phyloP scores from a whole-genome alignment of 73 alveolate species.

The Tetrahymena thermophila region DNA sequence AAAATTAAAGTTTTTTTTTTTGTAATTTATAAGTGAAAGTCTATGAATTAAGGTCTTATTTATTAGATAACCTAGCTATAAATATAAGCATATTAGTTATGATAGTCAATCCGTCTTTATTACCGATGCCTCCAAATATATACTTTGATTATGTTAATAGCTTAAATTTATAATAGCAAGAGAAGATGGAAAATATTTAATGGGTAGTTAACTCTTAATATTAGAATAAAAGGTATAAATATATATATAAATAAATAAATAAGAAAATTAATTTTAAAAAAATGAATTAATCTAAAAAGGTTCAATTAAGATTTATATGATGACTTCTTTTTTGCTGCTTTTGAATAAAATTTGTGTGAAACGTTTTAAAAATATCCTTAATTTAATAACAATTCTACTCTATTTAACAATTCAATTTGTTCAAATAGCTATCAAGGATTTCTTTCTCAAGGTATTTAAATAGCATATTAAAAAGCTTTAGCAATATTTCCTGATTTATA shows the following conservation, averaged over 20 bases:
- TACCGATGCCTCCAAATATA: neutral
- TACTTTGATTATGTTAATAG: neutral
- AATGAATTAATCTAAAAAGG: neutral
- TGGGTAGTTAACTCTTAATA: neutral
- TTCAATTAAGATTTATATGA: neutral
- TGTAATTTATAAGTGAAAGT: neutral
- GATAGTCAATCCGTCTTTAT: neutral
- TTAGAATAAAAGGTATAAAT: neutral
- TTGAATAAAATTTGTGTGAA: neutral
- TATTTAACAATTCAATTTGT: neutral
- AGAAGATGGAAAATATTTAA: neutral
- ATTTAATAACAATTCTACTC: neutral
- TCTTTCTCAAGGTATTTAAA: neutral
- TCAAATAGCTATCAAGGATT: neutral
- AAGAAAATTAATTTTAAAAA: no score
- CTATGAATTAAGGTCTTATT: neutral
- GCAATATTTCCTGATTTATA: neutral
- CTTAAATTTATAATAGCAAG: no score
- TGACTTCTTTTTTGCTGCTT: neutral
- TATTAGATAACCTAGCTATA: neutral
- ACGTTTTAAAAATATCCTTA: neutral
- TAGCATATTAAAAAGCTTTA: neutral
- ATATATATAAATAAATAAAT: no score
- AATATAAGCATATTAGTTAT: neutral
- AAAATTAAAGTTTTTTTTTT: no score